These are phyloP conservation scores for Trichophyton benhamiae DNA, from an alignment of 2,329 filamentous ascomycete species.

Conservation along the genomic window DNA sequence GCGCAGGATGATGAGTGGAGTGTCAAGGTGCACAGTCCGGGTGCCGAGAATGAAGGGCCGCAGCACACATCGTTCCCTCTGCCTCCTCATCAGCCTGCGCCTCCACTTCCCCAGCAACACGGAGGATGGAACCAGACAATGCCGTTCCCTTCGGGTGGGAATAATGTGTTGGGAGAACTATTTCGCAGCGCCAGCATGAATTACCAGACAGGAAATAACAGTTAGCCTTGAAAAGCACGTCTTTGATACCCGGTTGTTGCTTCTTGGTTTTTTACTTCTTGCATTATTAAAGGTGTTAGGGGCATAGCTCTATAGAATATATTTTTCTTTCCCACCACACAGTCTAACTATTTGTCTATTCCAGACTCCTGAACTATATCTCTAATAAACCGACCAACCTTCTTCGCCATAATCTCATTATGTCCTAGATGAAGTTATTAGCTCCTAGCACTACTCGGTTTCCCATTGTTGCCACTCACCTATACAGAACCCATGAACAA, in stretches of 20 bases:
- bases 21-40: constrained; percentile 35
- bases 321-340: background rate
- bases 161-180: constrained; percentile 10
- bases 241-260: constrained; percentile 1
- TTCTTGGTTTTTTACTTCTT: background rate
- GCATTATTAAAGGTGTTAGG: background rate
- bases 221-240: constrained; percentile 13
- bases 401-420: constrained; percentile 40
- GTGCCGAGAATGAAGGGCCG: background rate
- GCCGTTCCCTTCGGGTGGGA: background rate
- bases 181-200: constrained; percentile 30
- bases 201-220: constrained; percentile 6
- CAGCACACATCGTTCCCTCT: constrained; percentile 1
- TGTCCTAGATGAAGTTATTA: constrained; percentile 20
- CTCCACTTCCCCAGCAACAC: background rate
- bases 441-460: background rate
- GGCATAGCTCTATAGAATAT: background rate
- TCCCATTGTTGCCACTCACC: constrained; percentile 24
- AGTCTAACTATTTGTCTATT: constrained; percentile 5
- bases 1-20: constrained; percentile 41
- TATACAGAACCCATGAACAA: constrained; percentile 50
- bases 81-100: background rate
- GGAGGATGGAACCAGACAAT: background rate
- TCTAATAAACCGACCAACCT: constrained; percentile 37
- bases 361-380: constrained; percentile 25